Evolutionary conservation across 192 early-diverging fungal species (phyloP).

Genomic region (Geranomyces variabilis): DNA sequence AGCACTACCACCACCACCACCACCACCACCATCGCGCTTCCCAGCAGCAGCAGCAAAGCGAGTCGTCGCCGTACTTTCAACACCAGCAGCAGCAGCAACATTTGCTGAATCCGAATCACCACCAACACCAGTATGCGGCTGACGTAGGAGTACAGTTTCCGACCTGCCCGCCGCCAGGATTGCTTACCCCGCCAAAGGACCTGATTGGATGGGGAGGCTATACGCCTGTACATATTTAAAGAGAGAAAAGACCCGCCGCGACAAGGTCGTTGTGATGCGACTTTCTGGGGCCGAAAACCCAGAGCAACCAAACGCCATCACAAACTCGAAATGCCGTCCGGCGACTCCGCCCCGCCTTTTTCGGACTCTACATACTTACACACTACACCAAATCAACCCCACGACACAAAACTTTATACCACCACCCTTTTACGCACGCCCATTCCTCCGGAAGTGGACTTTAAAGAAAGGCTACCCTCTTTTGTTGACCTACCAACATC

Average conservation of each 20-base stretch:
- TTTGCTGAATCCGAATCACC: not conserved
- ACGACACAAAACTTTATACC: too few species aligned
- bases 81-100: not conserved
- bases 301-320: slow-evolving; percentile 4
- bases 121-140: not conserved
- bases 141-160: not conserved
- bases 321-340: not conserved
- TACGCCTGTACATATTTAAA: slow-evolving; percentile 7
- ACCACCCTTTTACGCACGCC: too few species aligned
- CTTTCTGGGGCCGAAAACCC: too few species aligned
- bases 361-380: not conserved
- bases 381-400: too few species aligned
- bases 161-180: slow-evolving; percentile 20
- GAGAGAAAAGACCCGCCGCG: not conserved
- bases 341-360: not conserved
- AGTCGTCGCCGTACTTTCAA: not conserved
- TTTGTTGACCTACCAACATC: not conserved
- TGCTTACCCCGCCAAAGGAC: slow-evolving; percentile 32
- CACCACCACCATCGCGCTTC: not conserved
- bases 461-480: too few species aligned
- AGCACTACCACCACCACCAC: not conserved
- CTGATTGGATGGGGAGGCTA: slow-evolving; percentile 7
- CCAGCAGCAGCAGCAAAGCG: not conserved
- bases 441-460: too few species aligned
- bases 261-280: too few species aligned